Conservation (phyloP, 345 rosid genomes). For the Excoecaria cochinchinensis region DNA sequence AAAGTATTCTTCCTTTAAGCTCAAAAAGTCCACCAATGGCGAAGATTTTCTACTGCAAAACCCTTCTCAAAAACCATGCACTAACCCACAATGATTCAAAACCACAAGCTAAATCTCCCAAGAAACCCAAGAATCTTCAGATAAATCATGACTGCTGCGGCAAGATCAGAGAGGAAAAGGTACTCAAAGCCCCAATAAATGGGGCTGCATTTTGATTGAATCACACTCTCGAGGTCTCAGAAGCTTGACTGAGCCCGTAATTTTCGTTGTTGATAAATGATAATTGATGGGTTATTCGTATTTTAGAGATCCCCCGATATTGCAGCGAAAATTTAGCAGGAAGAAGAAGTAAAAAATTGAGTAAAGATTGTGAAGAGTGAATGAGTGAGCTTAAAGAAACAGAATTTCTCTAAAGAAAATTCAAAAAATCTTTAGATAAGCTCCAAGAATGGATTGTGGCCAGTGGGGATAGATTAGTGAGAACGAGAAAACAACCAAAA, state of each 20-base stretch:
- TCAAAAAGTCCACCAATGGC: conserved; percentile 4
- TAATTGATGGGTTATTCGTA: conserved; percentile 1
- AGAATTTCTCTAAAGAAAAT: background rate
- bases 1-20: background rate
- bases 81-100: background rate
- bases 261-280: background rate
- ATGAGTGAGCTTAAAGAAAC: background rate
- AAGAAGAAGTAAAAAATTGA: background rate
- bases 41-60: background rate
- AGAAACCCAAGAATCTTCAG: conserved; percentile 39
- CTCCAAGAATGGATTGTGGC: background rate
- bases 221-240: background rate
- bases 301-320: background rate
- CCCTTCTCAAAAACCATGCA: conserved; percentile 7
- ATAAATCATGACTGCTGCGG: conserved; percentile 28
- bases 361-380: background rate
- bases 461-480: background rate
- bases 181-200: background rate
- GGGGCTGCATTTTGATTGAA: conserved; percentile 15
- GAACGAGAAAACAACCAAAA: background rate
- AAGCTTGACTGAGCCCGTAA: background rate
- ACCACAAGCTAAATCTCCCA: conserved; percentile 4
- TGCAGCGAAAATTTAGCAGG: background rate
- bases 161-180: conserved; percentile 15
- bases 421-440: background rate